Evolutionary conservation across 176 grass and related monocot genomes (phyloP).

Genomic region (Puccinellia tenuiflora): DNA sequence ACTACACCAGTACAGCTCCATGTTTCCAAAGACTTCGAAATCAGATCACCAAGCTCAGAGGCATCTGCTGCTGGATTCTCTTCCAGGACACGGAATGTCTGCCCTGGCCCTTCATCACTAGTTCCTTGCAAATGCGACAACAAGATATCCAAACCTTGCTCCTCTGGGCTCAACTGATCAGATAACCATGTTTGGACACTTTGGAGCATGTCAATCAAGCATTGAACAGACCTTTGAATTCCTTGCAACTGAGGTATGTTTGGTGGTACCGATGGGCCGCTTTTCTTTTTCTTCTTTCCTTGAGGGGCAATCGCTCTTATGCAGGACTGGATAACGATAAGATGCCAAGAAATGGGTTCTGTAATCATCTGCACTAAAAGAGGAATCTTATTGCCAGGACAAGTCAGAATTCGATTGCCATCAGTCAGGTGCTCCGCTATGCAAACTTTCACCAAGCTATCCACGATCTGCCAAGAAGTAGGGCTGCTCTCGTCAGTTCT

Average conservation of each 20-base stretch:
- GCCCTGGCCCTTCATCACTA: conserved; percentile 41
- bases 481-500: conserved; percentile 23
- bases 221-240: conserved; percentile 52
- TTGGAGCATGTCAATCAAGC: conserved; percentile 42
- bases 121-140: conserved; percentile 50
- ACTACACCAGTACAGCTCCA: conserved; percentile 54
- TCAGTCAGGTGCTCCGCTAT: conserved; percentile 49
- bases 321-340: conserved; percentile 70
- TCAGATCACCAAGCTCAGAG: conserved; percentile 48
- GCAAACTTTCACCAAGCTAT: conserved; percentile 59
- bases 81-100: conserved; percentile 42
- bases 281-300: conserved; percentile 95
- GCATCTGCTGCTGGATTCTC: conserved; percentile 37
- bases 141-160: conserved; percentile 57
- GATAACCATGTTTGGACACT: conserved; percentile 53
- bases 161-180: conserved; percentile 57
- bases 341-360: conserved; percentile 86
- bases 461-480: conserved; percentile 71
- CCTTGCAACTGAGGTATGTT: conserved; percentile 58
- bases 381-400: conserved; percentile 62
- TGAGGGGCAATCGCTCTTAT: conserved; percentile 51
- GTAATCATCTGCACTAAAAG: conserved; percentile 69
- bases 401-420: conserved; percentile 31
- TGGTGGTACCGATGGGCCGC: conserved; percentile 33
- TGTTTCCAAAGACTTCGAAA: conserved; percentile 44